Evolutionary conservation across 768 basidiomycete genomes (phyloP), one percentile per base, ranked within the genome.

Genomic region (Lactarius vividus): DNA sequence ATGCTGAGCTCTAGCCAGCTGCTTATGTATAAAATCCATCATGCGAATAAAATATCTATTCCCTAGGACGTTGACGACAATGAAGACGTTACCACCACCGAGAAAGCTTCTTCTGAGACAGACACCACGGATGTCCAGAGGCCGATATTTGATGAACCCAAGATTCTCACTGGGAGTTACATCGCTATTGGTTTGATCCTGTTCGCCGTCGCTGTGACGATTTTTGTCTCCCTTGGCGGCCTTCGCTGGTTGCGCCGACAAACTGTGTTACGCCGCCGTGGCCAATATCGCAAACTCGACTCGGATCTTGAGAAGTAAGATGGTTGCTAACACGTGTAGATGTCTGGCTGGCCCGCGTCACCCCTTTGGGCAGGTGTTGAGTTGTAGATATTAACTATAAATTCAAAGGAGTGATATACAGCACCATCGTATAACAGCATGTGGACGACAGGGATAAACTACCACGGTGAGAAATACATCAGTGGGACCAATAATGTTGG

Each of bases 1-100:
- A 87, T 75, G 90, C 85, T 85, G 96, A 98, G 86, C 94, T 98
- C 75, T 98, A 85, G 88, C 65, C 67, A 53, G 70, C 71, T 67
- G 44, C 70, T 69, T 71, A 63, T 68, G 58, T 72, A 62, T 69
- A 73, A 70, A 72, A 63, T 61, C 44, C 46, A 68, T 71, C 69
- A 62, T 70, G 44, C 66, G 71, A 75, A 74, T 71, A 73, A 74
- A 75, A 71, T 61, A 42, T 60, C 58, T 68, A 70, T 66, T 57
- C 64, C 68, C 71, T 39, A 65, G 70, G 75, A 63, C 67, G 55
- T 58, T 59, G 59, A 52, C 58, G 58, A 40, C 31, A 66, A 58
- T 18, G 54, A 61, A 70, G 64, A 66, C 70, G 39, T 63, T 71
- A 13, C n/a, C 28, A n/a, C 63, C 1, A 3, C 66, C 29, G 61